These are phyloP conservation scores for Musa schizocarpa DNA, from an alignment of 176 grass and related monocot species.

Conservation along the genomic window DNA sequence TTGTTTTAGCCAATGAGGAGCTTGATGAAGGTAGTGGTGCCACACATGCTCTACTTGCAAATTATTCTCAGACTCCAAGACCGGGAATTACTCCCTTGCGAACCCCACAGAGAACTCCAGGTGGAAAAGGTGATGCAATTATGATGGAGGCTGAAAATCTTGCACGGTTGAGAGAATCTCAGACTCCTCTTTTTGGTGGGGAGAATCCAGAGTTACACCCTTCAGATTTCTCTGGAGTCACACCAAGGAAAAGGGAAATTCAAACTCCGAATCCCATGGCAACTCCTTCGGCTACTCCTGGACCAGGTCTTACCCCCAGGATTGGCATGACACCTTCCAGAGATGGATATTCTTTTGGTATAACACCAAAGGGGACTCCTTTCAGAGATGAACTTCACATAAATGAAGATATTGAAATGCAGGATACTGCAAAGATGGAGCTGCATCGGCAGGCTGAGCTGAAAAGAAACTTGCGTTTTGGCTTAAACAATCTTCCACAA, in stretches of 20 bases:
- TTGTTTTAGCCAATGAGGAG: constrained; percentile 50
- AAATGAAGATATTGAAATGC: constrained; percentile 74
- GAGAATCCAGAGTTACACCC: constrained; percentile 89
- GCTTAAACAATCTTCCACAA: constrained; percentile 56
- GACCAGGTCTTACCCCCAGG: constrained; percentile 61
- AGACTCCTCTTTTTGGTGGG: constrained; percentile 83
- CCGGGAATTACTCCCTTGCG: constrained; percentile 65
- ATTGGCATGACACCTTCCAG: constrained; percentile 72
- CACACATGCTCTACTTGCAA: constrained; percentile 68
- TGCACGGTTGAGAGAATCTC: constrained; percentile 80
- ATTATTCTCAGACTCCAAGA: constrained; percentile 79
- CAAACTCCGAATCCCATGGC: constrained; percentile 84
- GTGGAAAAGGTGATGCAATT: constrained; percentile 84
- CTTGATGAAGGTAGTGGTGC: constrained; percentile 65
- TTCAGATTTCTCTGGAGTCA: constrained; percentile 85
- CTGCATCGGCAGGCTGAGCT: constrained; percentile 60
- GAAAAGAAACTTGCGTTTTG: constrained; percentile 48
- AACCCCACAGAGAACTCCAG: constrained; percentile 68
- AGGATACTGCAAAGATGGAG: constrained; percentile 52
- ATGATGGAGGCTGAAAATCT: constrained; percentile 99
- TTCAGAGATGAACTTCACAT: constrained; percentile 74
- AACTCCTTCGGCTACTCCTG: constrained; percentile 63
- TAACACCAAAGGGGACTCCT: constrained; percentile 66
- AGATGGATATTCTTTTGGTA: constrained; percentile 54
- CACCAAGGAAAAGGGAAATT: constrained; percentile 73